Percentiles rank a stretch among this genome's conserved stretches.
Conservation (phyloP, 225 moss, liverwort and hornwort genomes). For the Antitrichia curtipendula region DNA sequence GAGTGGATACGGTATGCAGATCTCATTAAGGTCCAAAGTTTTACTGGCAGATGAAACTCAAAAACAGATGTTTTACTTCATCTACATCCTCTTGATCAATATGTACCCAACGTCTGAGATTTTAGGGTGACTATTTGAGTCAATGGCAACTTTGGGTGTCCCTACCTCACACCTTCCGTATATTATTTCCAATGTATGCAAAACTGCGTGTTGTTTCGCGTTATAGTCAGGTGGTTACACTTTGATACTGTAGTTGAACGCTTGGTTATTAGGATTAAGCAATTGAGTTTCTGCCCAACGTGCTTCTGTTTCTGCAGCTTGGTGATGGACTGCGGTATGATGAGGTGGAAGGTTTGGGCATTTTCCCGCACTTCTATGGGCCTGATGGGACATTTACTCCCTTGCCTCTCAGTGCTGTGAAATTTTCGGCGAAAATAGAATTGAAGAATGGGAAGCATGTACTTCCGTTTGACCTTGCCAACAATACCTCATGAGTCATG, state of each 20-base stretch:
- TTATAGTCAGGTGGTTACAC: neutral
- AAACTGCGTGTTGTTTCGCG: neutral
- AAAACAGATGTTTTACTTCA: neutral
- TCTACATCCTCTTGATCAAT: neutral
- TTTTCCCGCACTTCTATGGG: conserved; percentile 59
- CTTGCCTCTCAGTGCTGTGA: conserved; percentile 26
- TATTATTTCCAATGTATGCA: neutral
- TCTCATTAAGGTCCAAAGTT: neutral
- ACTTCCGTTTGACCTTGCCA: conserved; percentile 14
- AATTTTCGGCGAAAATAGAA: conserved; percentile 16
- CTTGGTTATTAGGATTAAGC: neutral
- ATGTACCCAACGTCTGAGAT: neutral
- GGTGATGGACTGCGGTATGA: conserved; percentile 45
- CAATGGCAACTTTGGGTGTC: neutral
- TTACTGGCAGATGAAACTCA: neutral
- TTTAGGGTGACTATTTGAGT: neutral
- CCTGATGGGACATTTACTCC: conserved; percentile 7
- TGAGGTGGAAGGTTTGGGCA: conserved; percentile 11
- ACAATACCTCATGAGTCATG: neutral
- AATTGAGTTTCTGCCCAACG: neutral
- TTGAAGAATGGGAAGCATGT: conserved; percentile 22
- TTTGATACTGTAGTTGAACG: neutral
- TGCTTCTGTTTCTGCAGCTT: conserved; percentile 10
- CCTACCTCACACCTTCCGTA: neutral
- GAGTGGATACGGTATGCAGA: neutral